These are phyloP conservation scores for Capniomyces stellatus DNA, from an alignment of 371 early-diverging fungal species.

Conservation along the genomic window DNA sequence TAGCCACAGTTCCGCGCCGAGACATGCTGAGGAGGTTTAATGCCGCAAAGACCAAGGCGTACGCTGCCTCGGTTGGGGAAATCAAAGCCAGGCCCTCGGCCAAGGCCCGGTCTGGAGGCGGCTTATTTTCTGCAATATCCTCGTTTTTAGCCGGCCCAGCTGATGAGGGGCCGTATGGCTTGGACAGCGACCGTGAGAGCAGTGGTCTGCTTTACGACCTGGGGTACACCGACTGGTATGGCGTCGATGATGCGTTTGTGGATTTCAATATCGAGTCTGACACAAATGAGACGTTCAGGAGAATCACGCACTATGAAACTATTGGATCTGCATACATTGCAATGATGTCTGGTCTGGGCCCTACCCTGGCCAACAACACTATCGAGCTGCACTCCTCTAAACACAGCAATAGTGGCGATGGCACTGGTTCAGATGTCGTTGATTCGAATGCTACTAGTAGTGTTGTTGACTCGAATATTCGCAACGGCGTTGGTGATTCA, in stretches of 20 bases:
- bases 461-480: not conserved
- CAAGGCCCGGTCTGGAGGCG: conserved; percentile 21
- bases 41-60: not conserved
- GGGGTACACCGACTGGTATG: not conserved
- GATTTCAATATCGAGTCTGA: not conserved
- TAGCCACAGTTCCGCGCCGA: conserved; percentile 66
- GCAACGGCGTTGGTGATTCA: not conserved
- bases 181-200: not conserved
- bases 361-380: too few species aligned
- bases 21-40: conserved; percentile 23
- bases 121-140: conserved; percentile 21
- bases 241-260: not conserved
- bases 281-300: not conserved
- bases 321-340: not conserved
- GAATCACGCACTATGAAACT: not conserved
- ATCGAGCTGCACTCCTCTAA: conserved; percentile 2
- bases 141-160: conserved; percentile 20
- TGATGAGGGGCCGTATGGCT: not conserved
- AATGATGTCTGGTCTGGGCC: not conserved
- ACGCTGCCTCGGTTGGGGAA: conserved; percentile 23
- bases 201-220: not conserved
- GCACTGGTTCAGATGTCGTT: not conserved
- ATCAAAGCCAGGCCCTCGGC: conserved; percentile 62
- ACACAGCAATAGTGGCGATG: conserved; percentile 9
- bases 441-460: not conserved